These are phyloP conservation scores for Hyparrhenia diplandra DNA, from an alignment of 176 grass and related monocot species.

Conservation along the genomic window DNA sequence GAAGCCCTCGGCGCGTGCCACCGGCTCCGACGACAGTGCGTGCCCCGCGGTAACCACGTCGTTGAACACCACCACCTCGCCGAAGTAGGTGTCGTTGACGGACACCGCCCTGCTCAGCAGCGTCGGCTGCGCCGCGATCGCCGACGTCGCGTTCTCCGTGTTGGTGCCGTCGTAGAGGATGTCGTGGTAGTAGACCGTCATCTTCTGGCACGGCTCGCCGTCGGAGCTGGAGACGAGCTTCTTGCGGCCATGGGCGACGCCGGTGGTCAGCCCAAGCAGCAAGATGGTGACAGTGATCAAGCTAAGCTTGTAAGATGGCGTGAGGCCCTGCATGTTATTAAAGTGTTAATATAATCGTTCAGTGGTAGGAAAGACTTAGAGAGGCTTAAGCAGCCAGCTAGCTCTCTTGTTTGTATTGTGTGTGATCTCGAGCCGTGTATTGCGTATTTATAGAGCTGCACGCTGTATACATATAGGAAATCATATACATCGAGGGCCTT, in stretches of 20 bases:
- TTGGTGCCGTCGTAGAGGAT: constrained; percentile 31
- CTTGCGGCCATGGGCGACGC: neutral
- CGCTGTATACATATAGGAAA: too few species aligned
- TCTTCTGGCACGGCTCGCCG: constrained; percentile 17
- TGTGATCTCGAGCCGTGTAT: neutral
- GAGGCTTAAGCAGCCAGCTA: too few species aligned
- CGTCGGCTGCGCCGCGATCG: neutral
- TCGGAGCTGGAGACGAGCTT: neutral
- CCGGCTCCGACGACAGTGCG: constrained; percentile 2
- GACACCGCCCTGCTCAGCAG: constrained; percentile 6
- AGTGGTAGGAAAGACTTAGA: neutral
- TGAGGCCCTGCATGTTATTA: constrained; percentile 10
- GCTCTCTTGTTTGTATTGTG: neutral
- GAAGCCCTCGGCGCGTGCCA: constrained; percentile 34
- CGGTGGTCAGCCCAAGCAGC: neutral
- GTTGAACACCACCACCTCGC: constrained; percentile 37
- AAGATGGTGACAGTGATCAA: neutral
- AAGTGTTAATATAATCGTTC: neutral
- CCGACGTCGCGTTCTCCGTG: constrained; percentile 31
- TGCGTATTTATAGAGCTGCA: neutral
- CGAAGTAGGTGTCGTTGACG: constrained; percentile 26
- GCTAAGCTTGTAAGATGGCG: neutral
- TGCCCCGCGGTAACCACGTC: constrained; percentile 20
- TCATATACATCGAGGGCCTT: too few species aligned
- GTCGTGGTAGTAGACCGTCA: constrained; percentile 43